phyloP scores from a whole-genome alignment of 177 flowering plant species.

The Vitis hybrid region DNA sequence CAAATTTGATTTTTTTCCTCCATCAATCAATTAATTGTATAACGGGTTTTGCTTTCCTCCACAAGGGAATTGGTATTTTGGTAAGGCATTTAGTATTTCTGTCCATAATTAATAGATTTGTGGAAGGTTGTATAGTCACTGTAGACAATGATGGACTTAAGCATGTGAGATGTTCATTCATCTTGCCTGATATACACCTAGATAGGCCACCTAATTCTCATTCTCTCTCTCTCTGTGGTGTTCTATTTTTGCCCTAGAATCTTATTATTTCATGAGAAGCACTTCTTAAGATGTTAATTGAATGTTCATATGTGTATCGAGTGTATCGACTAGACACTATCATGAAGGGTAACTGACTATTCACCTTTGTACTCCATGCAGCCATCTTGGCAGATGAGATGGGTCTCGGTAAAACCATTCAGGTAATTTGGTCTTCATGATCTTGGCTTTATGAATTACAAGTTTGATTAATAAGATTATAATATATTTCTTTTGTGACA shows the following conservation, averaged over 20 bases:
- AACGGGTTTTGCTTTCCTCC: no score
- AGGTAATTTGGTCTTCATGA: constrained; percentile 44
- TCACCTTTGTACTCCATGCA: constrained; percentile 32
- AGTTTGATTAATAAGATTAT: not conserved
- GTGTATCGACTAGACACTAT: not conserved
- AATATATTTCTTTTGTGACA: constrained; percentile 28
- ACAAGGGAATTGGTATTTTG: no score
- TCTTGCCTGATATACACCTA: no score
- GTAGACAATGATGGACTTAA: no score
- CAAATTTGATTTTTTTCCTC: no score
- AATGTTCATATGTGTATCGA: not conserved
- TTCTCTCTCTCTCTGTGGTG: no score
- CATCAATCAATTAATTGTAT: no score
- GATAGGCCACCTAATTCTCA: no score
- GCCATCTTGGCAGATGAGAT: constrained; percentile 99
- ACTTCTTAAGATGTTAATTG: not conserved
- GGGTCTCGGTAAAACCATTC: constrained; percentile 99
- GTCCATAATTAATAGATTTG: no score
- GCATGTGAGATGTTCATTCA: no score
- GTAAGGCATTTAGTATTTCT: no score
- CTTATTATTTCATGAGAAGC: not conserved
- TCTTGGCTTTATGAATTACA: constrained; percentile 4
- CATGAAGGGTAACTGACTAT: constrained; percentile 1
- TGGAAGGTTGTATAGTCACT: no score
- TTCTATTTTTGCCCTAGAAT: not conserved